Conservation (phyloP, 495 filamentous ascomycete genomes). For the Amniculicola lignicola region DNA sequence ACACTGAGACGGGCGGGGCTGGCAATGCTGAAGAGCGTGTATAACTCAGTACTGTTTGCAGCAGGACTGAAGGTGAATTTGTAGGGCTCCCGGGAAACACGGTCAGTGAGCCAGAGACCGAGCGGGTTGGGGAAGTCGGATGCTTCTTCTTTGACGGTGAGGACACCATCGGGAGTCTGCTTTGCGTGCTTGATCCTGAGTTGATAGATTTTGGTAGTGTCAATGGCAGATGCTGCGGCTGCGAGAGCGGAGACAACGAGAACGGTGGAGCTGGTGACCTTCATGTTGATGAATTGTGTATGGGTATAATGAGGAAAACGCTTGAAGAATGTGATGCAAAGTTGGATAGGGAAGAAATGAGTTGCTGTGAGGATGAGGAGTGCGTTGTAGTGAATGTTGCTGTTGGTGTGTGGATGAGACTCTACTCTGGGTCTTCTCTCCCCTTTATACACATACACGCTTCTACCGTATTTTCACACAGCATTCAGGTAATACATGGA, state of each 20-base stretch:
- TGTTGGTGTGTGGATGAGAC: no score
- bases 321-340: no score
- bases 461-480: no score
- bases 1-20: neutral
- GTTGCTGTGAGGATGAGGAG: no score
- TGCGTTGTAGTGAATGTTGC: no score
- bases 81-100: neutral
- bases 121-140: neutral
- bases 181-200: neutral
- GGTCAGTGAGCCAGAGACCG: constrained; percentile 4
- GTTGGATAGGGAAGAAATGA: no score
- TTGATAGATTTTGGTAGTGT: neutral
- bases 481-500: no score
- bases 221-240: neutral
- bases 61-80: neutral
- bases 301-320: no score
- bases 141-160: neutral
- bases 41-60: neutral
- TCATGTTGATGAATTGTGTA: no score
- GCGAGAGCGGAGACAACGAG: neutral
- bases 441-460: no score
- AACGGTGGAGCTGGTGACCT: constrained; percentile 1
- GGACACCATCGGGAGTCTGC: neutral
- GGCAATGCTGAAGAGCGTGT: neutral
- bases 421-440: no score